Conservation (phyloP, 2,329 filamentous ascomycete species). For the Aureobasidium sp. region DNA sequence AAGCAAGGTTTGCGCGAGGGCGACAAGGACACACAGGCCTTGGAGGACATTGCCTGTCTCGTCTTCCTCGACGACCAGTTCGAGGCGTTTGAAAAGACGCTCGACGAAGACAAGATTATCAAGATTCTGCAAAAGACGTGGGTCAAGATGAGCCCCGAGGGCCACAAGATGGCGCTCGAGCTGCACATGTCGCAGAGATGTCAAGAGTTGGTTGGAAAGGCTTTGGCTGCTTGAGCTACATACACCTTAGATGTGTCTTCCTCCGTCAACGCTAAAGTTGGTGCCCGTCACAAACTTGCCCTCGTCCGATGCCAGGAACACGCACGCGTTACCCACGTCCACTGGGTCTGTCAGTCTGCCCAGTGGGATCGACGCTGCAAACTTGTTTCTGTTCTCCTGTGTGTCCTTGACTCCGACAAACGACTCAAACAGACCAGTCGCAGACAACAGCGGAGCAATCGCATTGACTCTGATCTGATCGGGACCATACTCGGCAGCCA, state of each 20-base stretch:
- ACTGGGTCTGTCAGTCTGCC: constrained; percentile 50
- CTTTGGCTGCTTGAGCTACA: constrained; percentile 39
- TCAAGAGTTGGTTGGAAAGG: constrained; percentile 56
- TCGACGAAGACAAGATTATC: constrained; percentile 72
- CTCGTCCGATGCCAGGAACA: constrained; percentile 66
- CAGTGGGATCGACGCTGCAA: constrained; percentile 49
- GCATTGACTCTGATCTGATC: constrained; percentile 64
- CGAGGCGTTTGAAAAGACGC: constrained; percentile 66
- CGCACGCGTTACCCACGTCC: constrained; percentile 64
- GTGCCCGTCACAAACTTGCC: constrained; percentile 65
- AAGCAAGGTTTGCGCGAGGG: constrained; percentile 64
- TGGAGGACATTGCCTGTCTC: constrained; percentile 81
- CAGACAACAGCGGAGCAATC: constrained; percentile 61
- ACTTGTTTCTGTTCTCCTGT: constrained; percentile 51
- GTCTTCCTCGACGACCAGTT: constrained; percentile 86
- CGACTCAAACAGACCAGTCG: constrained; percentile 54
- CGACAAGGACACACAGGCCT: constrained; percentile 61
- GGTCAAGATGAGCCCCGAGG: constrained; percentile 64
- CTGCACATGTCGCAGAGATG: constrained; percentile 60
- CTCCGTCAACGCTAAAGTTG: constrained; percentile 60
- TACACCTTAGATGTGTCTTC: constrained; percentile 32
- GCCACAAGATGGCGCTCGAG: constrained; percentile 56
- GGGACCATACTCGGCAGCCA: constrained; percentile 64
- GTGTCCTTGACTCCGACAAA: constrained; percentile 59
- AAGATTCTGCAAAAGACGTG: constrained; percentile 66